Conservation (phyloP, 2,329 filamentous ascomycete species). For the Penicillium sp. region DNA sequence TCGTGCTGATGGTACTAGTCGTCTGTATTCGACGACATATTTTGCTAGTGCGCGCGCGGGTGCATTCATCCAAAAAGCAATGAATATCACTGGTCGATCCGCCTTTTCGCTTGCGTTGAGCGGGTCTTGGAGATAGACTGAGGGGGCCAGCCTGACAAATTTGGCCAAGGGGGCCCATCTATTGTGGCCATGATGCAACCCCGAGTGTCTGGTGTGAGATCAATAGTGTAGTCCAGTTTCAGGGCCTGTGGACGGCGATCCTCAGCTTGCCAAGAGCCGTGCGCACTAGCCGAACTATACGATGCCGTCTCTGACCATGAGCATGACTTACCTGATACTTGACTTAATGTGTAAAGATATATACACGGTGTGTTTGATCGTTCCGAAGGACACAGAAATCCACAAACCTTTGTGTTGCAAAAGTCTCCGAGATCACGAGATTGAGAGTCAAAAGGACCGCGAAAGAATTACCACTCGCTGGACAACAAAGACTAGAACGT, state of each 20-base stretch:
- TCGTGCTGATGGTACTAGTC: conserved; percentile 36
- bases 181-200: conserved; percentile 8
- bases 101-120: conserved; percentile 6
- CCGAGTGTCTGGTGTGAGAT: not conserved
- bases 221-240: not conserved
- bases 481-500: not conserved
- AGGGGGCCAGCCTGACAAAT: conserved; percentile 33
- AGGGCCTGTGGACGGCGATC: not conserved
- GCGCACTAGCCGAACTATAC: conserved; percentile 1
- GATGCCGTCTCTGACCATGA: not conserved
- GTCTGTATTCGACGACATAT: conserved; percentile 40
- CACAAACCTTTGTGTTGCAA: not conserved
- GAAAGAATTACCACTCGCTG: not conserved
- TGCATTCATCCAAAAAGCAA: conserved; percentile 46
- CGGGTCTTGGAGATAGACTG: conserved; percentile 35
- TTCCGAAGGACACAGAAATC: not conserved
- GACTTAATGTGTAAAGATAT: not conserved
- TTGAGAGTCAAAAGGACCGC: not conserved
- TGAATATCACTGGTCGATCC: conserved; percentile 28
- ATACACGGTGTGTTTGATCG: not conserved
- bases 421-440: not conserved
- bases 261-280: conserved; percentile 8
- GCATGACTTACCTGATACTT: not conserved
- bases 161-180: conserved; percentile 14
- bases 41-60: conserved; percentile 38